Conservation (phyloP, 257 asterid genomes). For the Penstemon eatonii region DNA sequence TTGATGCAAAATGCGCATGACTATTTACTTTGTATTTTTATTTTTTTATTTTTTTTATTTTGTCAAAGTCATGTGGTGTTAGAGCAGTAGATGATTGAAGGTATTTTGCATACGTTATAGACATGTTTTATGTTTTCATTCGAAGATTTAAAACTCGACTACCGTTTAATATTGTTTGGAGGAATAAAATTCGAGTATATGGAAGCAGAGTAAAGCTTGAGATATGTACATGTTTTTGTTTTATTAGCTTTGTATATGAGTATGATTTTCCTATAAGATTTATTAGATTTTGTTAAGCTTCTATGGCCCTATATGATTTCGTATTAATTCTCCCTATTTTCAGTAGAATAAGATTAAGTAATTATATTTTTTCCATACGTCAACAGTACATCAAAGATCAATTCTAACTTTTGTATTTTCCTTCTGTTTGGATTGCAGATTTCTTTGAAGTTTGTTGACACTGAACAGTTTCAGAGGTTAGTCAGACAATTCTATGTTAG, state of each 20-base stretch:
- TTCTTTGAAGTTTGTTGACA: constrained; percentile 79
- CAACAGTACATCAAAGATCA: neutral
- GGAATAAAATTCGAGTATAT: neutral
- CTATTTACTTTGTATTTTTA: neutral
- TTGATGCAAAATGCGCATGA: constrained; percentile 20
- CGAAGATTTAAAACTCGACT: too few species aligned
- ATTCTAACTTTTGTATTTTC: constrained; percentile 21
- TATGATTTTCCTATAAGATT: neutral
- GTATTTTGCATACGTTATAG: neutral
- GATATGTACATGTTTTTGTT: neutral
- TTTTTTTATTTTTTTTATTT: too few species aligned
- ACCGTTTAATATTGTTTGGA: too few species aligned
- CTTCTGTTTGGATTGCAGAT: constrained; percentile 48
- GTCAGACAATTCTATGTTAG: constrained; percentile 18
- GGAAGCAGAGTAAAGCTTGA: neutral
- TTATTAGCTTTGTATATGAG: neutral
- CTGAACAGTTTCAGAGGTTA: constrained; percentile 91
- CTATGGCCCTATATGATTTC: neutral
- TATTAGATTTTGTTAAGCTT: neutral
- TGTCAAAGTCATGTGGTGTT: neutral
- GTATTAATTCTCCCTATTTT: neutral
- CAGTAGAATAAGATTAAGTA: too few species aligned
- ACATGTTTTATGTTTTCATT: constrained; percentile 13
- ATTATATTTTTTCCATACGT: too few species aligned
- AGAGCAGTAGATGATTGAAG: neutral